Evolutionary conservation across 176 grass and related monocot genomes (phyloP), one percentile per base, ranked within the genome.

Genomic region (Alopecurus myosuroides): DNA sequence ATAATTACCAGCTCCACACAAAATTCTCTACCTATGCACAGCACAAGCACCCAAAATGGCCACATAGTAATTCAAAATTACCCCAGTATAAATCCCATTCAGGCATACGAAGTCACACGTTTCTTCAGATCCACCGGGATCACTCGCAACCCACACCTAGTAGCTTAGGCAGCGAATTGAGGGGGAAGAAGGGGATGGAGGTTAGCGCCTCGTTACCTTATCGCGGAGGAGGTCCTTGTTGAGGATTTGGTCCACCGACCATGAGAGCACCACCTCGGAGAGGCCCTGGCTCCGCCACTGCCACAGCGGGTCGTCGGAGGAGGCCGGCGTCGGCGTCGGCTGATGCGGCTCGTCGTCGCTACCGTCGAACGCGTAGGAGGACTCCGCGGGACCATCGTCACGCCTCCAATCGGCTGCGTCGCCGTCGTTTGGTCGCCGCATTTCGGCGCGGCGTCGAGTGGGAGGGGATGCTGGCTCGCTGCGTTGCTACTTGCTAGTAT

Each of bases 171-270:
- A 1, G 67, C 67, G 51, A 82, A 72, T 44, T 71, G 77, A 83
- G 72, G 60, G 61, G 65, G 23, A 19, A 7, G 23, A 56, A 37
- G 50, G 1, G 61, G 25, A 22, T 11, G 31, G 39, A 53, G 50
- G 2, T 34, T 73, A 73, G 40, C 60, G 11, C 53, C 30, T 60
- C 26, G 20, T 86, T 60, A 94, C 92, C 92, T 92, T 92, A 81
- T 80, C 84, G 9, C 86, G 86, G 76, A 91, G 82, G n/a, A 94
- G 70, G 75, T 92, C 89, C 85, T 85, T 89, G 86, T 89, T 49
- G 17, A 92, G 81, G 78, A 92, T 84, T 78, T 92, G 76, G 29
- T 94, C 89, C 10, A 92, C 81, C 35, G 92, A 92, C 92, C 92
- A 94, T 35, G 92, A 81, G 69, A 94, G 85, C 63, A 94, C 90